Conservation (phyloP, 306 rosid genomes). For the Gleditsia sinensis region DNA sequence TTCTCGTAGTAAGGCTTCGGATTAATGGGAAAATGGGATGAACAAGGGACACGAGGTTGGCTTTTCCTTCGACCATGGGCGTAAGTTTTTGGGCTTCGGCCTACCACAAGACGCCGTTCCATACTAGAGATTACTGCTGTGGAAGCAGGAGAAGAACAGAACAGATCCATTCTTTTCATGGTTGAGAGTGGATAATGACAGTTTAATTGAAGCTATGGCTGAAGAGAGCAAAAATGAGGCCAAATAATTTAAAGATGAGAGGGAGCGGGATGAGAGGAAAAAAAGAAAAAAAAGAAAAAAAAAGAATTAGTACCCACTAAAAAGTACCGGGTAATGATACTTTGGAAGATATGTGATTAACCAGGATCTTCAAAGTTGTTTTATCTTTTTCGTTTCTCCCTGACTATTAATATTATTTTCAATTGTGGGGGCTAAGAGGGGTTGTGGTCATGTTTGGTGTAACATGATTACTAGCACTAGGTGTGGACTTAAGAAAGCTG, state of each 20-base stretch:
- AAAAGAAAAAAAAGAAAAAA: neutral
- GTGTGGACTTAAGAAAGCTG: conserved; percentile 41
- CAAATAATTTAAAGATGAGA: conserved; percentile 22
- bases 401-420: neutral
- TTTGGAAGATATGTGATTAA: conserved; percentile 42
- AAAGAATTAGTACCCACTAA: conserved; percentile 40
- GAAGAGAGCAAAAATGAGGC: conserved; percentile 5
- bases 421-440: conserved; percentile 29
- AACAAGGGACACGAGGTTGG: conserved; percentile 59
- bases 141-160: conserved; percentile 74
- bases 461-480: conserved; percentile 61
- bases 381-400: neutral
- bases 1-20: conserved; percentile 61
- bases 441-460: conserved; percentile 38
- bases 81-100: conserved; percentile 35
- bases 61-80: conserved; percentile 37
- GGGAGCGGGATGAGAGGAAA: neutral
- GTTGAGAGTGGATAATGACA: neutral
- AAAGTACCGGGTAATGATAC: conserved; percentile 24
- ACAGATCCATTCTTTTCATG: conserved; percentile 67
- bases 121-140: conserved; percentile 63
- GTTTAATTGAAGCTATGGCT: neutral
- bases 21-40: conserved; percentile 66
- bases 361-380: conserved; percentile 39
- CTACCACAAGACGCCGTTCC: conserved; percentile 49